A percentile compares a stretch with the other conserved stretches of the same genome.
These are phyloP conservation scores for Coemansia sp. DNA, from an alignment of 192 early-diverging fungal species.

Conservation along the genomic window DNA sequence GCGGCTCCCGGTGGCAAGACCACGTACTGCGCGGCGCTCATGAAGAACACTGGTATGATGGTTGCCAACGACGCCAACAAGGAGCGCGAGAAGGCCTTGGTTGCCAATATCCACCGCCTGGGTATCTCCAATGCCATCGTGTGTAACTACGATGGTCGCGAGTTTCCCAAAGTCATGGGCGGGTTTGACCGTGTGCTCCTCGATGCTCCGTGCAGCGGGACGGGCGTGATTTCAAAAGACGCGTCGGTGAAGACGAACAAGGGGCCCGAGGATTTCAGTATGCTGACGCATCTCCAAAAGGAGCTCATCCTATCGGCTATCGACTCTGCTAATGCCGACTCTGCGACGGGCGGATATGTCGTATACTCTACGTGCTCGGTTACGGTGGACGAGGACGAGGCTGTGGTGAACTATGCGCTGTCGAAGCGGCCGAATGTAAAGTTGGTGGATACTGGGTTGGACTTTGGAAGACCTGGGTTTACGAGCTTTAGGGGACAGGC, in stretches of 20 bases:
- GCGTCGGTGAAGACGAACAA: slow-evolving; percentile 96
- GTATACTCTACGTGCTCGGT: slow-evolving; percentile 99
- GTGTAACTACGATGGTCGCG: slow-evolving; percentile 96
- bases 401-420: slow-evolving; percentile 94
- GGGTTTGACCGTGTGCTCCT: slow-evolving; percentile 97
- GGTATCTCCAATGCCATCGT: slow-evolving; percentile 88
- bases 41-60: slow-evolving; percentile 97
- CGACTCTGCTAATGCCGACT: slow-evolving; percentile 93
- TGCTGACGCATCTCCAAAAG: slow-evolving; percentile 94
- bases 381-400: slow-evolving; percentile 97
- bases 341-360: slow-evolving; percentile 92
- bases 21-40: slow-evolving; percentile 92
- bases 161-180: slow-evolving; percentile 96
- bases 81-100: slow-evolving; percentile 88
- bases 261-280: slow-evolving; percentile 87
- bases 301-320: slow-evolving; percentile 96
- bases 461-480: slow-evolving; percentile 96
- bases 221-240: slow-evolving; percentile 99
- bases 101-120: slow-evolving; percentile 90
- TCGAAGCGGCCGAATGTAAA: slow-evolving; percentile 93
- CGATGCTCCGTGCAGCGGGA: slow-evolving; percentile 98
- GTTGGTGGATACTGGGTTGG: slow-evolving; percentile 86
- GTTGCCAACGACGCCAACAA: slow-evolving; percentile 98
- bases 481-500: slow-evolving; percentile 81
- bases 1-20: slow-evolving; percentile 98